phyloP scores from a whole-genome alignment of 768 basidiomycete genomes.

The Podaxis mareebaensis region DNA sequence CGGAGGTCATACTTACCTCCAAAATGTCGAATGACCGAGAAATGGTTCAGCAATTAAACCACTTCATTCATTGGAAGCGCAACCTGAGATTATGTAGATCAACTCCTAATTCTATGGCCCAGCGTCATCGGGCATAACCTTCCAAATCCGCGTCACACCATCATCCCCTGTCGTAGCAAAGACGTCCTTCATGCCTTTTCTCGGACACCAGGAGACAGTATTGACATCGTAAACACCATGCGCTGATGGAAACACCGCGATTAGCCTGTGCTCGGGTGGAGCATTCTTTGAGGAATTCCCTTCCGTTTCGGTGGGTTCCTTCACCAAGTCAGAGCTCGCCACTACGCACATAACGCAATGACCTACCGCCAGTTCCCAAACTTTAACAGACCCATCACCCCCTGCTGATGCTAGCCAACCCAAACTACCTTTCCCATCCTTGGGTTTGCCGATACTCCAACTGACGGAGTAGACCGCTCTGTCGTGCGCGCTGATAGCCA shows the following conservation, averaged over 20 bases:
- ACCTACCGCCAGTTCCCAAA: constrained; percentile 76
- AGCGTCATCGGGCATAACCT: constrained; percentile 22
- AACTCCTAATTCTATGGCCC: no score
- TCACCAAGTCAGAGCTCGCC: not conserved
- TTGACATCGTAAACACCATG: constrained; percentile 90
- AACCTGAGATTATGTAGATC: no score
- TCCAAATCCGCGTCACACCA: constrained; percentile 82
- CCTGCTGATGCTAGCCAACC: constrained; percentile 88
- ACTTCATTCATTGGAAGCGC: no score
- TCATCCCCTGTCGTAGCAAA: constrained; percentile 89
- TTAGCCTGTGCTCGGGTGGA: constrained; percentile 42
- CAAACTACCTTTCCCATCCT: constrained; percentile 37
- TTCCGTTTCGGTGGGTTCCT: constrained; percentile 29
- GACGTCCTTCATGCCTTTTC: constrained; percentile 60
- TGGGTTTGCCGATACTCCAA: constrained; percentile 54
- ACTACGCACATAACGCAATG: constrained; percentile 4
- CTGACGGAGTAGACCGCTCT: constrained; percentile 80
- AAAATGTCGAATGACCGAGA: no score
- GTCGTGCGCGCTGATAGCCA: constrained; percentile 64
- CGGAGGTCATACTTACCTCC: no score
- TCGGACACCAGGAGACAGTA: constrained; percentile 79
- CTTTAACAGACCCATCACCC: constrained; percentile 78
- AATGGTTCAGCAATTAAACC: no score
- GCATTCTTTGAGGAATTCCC: constrained; percentile 9
- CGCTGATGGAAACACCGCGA: constrained; percentile 60